Evolutionary conservation across 177 flowering plant genomes (phyloP), one percentile per base, ranked within the genome.

Genomic region (Vitis hybrid): DNA sequence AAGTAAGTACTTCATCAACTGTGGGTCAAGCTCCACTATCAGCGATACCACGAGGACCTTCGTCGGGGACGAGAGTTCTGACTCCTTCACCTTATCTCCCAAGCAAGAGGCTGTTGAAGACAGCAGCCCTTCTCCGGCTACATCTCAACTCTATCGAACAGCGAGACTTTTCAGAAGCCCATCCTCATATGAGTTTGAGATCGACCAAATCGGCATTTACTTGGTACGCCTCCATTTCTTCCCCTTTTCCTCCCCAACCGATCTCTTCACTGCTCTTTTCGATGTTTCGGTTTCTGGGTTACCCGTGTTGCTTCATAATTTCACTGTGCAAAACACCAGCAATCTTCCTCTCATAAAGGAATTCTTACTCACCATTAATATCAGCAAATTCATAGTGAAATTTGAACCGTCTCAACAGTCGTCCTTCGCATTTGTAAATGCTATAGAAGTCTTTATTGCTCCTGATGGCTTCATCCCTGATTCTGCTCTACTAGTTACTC

Each of bases 391-490:
- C 18, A 1, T 3, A 19, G 66, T 76, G 16, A 9, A 56, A 2
- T 78, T 86, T 54, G n/a, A 51, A 0, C 88, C 46, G 6, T 35
- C 89, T 40, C 49, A n/a, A 2, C 74, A 19, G 24, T 66, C 83
- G 2, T 64, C 83, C 15, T 56, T 82, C 1, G 88, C 89, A 0
- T 88, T 80, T 66, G 56, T 86, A 1, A 88, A 88, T 61, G 91
- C 87, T 15, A 67, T 88, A 3, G 89, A 88, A 75, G 70, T 83
- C 60, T 80, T 83, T 40, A 71, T 74, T 19, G 81, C 73, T 14
- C 92, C 90, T 1, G 76, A 68, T 6, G 6, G 35, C 3, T 65
- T 81, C 19, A 67, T 80, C 19, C 11, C 70, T 0, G 76, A 69
- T 54, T 68, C 56, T 14, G 77, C 80, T 56, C 18, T 1, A 2